A percentile compares a stretch with the other conserved stretches of the same genome.
Evolutionary conservation across 495 filamentous ascomycete species (phyloP).

Genomic region (Penicillium canariense): DNA sequence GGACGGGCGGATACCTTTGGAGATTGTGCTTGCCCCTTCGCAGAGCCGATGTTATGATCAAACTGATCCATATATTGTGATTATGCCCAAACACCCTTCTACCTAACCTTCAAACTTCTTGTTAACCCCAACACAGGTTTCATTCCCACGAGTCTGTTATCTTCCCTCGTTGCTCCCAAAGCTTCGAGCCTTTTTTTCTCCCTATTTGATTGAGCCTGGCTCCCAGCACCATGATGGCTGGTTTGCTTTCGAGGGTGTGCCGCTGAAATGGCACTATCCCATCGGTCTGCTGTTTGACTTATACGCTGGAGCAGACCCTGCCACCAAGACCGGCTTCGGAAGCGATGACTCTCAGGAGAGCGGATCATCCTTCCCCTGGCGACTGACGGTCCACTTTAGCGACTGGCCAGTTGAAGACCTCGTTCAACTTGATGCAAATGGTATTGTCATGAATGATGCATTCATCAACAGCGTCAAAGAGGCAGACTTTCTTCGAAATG

Average conservation of each 20-base stretch:
- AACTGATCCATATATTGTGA: slow-evolving; percentile 55
- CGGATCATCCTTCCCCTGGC: slow-evolving; percentile 66
- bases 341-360: slow-evolving; percentile 26
- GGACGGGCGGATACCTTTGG: slow-evolving; percentile 50
- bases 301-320: slow-evolving; percentile 65
- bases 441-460: slow-evolving; percentile 69
- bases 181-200: slow-evolving; percentile 72
- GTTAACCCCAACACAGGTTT: slow-evolving; percentile 30
- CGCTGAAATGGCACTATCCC: slow-evolving; percentile 85
- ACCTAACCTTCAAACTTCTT: neutral
- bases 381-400: slow-evolving; percentile 70
- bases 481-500: slow-evolving; percentile 89
- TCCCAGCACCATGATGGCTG: slow-evolving; percentile 60
- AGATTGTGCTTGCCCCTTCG: slow-evolving; percentile 50
- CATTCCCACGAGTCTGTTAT: slow-evolving; percentile 58
- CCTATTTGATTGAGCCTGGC: slow-evolving; percentile 65
- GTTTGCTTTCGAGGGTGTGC: slow-evolving; percentile 72
- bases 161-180: slow-evolving; percentile 73
- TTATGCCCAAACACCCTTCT: neutral
- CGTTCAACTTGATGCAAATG: slow-evolving; percentile 59
- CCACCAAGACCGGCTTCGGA: slow-evolving; percentile 32
- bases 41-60: slow-evolving; percentile 55
- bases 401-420: slow-evolving; percentile 70
- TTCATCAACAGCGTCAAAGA: slow-evolving; percentile 96
- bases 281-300: slow-evolving; percentile 87